These are phyloP conservation scores for Cyclocybe aegerita DNA, from an alignment of 768 basidiomycete species.

Conservation along the genomic window DNA sequence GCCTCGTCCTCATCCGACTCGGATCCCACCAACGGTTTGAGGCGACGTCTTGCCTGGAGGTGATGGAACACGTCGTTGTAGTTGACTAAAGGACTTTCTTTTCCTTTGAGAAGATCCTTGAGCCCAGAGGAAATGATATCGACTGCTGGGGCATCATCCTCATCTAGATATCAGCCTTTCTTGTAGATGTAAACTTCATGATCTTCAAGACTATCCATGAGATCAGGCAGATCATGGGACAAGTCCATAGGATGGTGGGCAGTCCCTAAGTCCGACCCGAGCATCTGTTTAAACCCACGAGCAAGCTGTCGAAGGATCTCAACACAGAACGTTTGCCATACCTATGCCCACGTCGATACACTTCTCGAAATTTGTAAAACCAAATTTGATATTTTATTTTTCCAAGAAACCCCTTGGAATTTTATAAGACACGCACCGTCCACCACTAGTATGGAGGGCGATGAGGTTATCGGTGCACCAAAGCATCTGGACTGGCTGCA, in stretches of 20 bases:
- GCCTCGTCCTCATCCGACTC: too few relatives aligned
- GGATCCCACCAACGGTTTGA: background rate
- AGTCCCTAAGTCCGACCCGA: conserved; percentile 20
- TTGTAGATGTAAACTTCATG: conserved; percentile 18
- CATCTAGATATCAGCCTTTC: conserved; percentile 14
- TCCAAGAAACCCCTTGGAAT: too few relatives aligned
- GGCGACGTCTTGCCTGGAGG: conserved; percentile 2
- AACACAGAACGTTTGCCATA: too few relatives aligned
- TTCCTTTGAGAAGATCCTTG: background rate
- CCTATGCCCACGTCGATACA: too few relatives aligned
- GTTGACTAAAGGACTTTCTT: conserved; percentile 1
- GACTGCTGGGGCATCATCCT: conserved; percentile 11
- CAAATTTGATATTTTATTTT: too few relatives aligned
- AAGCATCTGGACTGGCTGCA: too few relatives aligned
- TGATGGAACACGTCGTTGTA: conserved; percentile 4
- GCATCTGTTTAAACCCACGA: conserved; percentile 11
- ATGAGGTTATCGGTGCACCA: too few relatives aligned
- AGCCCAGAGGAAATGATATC: conserved; percentile 12
- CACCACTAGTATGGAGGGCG: too few relatives aligned
- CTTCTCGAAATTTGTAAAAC: too few relatives aligned
- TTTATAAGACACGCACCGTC: too few relatives aligned
- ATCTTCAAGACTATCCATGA: conserved; percentile 23
- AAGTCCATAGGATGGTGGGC: conserved; percentile 18
- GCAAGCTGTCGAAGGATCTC: conserved; percentile 19
- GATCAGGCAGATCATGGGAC: conserved; percentile 12